Evolutionary conservation across 1,284 basidiomycete species (phyloP), one percentile per base, ranked within the genome.

Genomic region (Leccinum subrobustum): DNA sequence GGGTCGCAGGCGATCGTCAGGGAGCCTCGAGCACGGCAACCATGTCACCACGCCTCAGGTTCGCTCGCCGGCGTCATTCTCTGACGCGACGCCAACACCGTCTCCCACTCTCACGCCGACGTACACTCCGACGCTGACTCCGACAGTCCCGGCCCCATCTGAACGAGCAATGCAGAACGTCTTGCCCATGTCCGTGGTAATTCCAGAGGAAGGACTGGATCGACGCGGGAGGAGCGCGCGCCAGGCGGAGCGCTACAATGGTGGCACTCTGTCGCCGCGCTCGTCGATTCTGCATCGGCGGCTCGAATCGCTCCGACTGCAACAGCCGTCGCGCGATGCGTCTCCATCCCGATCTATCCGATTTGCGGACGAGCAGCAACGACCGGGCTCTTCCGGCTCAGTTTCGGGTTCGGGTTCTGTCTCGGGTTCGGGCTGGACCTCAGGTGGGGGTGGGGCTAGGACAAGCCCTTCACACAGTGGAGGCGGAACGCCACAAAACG

Each of bases 331-430:
- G 16, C 72, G 73, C 6, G 71, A 73, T 0, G 69, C 57, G 3
- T 75, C 74, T 14, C 71, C 71, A 2, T 14, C 74, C 7, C 72
- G 71, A 23, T 75, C 71, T 6, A 73, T 73, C 33, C 65, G 71
- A 25, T 73, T 73, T 35, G 70, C 64, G n/a, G 71, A 73, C 25
- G 70, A 74, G 47, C 67, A 23, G 48, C 48, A 50, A 25, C 62
- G 29, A 29, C 63, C 60, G 4, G 67, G 70, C 35, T 44, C 42
- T 20, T 20, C 42, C 18, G 18, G n/a, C 18, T 44, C 42, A 18
- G 18, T 20, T 20, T 44, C 42, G 18, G 42, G 42, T 44, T 44
- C 42, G 3, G 42, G 42, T 44, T 44, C 42, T 12, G 42, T 44
- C 42, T 44, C 42, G 42, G 11, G 1, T 20, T 44, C 42, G 4